Base-by-base conservation (phyloP, 192 early-diverging fungal species). In the Coemansia sp. region DNA sequence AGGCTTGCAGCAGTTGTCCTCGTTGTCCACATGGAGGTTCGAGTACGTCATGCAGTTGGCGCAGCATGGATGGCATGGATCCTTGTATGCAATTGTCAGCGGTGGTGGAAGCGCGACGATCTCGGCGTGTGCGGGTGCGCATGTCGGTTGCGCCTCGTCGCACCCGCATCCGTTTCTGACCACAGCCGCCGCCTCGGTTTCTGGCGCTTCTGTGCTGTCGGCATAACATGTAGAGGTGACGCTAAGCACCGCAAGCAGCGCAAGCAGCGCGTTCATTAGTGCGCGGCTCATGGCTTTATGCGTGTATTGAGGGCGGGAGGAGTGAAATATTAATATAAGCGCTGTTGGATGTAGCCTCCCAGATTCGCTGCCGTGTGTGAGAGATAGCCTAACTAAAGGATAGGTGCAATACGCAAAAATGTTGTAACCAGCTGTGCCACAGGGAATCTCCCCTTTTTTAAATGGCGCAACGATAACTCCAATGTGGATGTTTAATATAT, bases 1-100 rank as follows among this genome's bases (percentile, higher is more conserved):
- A 9, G 78, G 78, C 61, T 81, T 81, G 73, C 78, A 81, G 73
- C 73, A 76, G 46, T 76, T 69, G 57, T 81, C 66, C 9, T 81
- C 78, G 57, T 72, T 76, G 51, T 81, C 78, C 9, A 81, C 58
- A 44, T 81, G 73, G 35, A 81, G 68, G 34, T 81, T 68, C 30
- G 78, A 72, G 67, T 81, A 81, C 20, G 78, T 81, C 7, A 75
- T 44, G 64, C 78, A 81, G 70, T 76, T 81, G 56, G 69, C 73
- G 59, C 78, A 81, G 67, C 73, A 75, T 5, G 78, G 78, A 52
- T 81, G 74, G 78, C 73, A 81, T 44, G 63, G 69, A 38, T 81
- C 73, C 70, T 81, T 73, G 69, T 81, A 81, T 1, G 78, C 78
- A 55, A 81, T 60, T 0, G 78, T 81, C 70, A 81, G 67, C 2